Evolutionary conservation across 495 filamentous ascomycete species (phyloP).

Genomic region (Podospora fimiseda): DNA sequence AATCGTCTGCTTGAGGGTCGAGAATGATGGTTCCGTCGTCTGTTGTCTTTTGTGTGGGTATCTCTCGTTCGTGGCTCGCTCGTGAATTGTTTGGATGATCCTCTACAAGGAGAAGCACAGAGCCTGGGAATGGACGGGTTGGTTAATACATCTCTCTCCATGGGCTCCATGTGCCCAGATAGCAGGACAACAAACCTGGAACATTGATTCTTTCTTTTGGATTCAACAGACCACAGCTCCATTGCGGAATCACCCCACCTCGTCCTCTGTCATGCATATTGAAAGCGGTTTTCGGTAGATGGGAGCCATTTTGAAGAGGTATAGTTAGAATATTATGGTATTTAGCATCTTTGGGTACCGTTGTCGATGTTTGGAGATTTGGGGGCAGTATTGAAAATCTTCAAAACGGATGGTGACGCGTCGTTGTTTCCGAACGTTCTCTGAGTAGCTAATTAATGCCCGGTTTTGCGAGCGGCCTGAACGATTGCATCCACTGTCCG

Average conservation of each 20-base stretch:
- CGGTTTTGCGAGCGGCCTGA: neutral
- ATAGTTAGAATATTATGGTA: no score
- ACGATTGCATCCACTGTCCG: neutral
- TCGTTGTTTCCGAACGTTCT: neutral
- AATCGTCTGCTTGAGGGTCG: conserved; percentile 87
- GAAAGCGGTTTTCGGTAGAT: neutral
- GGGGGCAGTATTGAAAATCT: no score
- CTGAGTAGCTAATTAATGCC: neutral
- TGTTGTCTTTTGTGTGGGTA: conserved; percentile 63
- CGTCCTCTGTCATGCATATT: neutral
- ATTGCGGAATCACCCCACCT: conserved; percentile 36
- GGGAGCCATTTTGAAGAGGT: neutral
- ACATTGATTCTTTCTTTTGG: conserved; percentile 81
- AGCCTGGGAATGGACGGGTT: conserved; percentile 45
- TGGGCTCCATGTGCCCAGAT: no score
- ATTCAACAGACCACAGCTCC: conserved; percentile 81
- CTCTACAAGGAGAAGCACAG: conserved; percentile 67
- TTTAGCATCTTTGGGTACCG: no score
- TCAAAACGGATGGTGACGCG: no score
- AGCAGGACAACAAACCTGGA: conserved; percentile 55
- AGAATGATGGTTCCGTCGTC: conserved; percentile 78
- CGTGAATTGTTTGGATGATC: conserved; percentile 36
- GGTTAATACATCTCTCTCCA: neutral
- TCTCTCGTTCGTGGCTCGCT: conserved; percentile 27
- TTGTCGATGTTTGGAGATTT: no score